Conservation (phyloP, 148 eudicot species). For the Polygonum aviculare region DNA sequence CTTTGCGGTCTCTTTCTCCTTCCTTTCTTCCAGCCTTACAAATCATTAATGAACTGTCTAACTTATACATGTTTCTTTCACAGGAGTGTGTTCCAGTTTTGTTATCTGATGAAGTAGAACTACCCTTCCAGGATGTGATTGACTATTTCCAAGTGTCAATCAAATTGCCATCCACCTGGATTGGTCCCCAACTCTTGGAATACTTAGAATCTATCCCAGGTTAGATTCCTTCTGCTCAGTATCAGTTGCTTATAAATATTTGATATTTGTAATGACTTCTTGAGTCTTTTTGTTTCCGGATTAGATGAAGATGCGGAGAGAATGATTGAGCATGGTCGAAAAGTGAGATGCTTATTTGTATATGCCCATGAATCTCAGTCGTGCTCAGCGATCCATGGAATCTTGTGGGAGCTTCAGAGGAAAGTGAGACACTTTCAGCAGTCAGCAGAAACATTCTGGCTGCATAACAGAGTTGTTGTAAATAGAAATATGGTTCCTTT, state of each 20-base stretch:
- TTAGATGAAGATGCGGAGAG: constrained; percentile 71
- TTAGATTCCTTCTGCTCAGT: constrained; percentile 12
- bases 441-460: constrained; percentile 89
- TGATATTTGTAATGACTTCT: constrained; percentile 8
- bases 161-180: constrained; percentile 83
- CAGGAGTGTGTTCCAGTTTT: constrained; percentile 97
- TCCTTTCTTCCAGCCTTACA: constrained; percentile 9
- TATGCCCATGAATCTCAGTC: constrained; percentile 67
- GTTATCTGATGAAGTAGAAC: constrained; percentile 73
- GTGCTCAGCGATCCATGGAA: constrained; percentile 75
- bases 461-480: constrained; percentile 65
- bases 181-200: constrained; percentile 66
- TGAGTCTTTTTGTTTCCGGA: not conserved
- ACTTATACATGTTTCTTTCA: constrained; percentile 4
- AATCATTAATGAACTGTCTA: not conserved
- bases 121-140: constrained; percentile 80
- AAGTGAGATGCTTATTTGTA: constrained; percentile 68
- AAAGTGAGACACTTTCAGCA: constrained; percentile 83
- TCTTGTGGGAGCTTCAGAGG: constrained; percentile 86
- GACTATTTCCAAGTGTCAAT: constrained; percentile 84
- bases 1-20: constrained; percentile 72
- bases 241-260: not conserved
- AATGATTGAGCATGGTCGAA: constrained; percentile 67
- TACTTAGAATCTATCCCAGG: constrained; percentile 92
- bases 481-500: constrained; percentile 66